These are phyloP conservation scores for Diutina catenulata DNA, from an alignment of 1,139 yeast species.

Conservation along the genomic window DNA sequence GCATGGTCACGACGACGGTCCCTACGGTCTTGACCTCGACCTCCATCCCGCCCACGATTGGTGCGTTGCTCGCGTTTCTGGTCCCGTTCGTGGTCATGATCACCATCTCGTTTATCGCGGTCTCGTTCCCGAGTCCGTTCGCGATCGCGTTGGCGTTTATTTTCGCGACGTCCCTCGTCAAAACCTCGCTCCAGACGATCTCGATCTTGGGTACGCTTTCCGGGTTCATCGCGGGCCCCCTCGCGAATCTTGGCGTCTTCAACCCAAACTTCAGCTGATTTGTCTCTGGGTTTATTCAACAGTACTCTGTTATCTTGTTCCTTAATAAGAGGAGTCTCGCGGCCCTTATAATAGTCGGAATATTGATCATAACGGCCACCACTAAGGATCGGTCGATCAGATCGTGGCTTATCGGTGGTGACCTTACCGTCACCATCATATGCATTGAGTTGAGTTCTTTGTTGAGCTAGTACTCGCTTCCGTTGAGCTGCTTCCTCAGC, in stretches of 20 bases:
- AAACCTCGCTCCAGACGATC: no score
- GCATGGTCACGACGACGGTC: neutral
- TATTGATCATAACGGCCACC: neutral
- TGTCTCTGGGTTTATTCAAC: neutral
- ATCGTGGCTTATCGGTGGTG: no score
- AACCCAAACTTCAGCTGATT: neutral
- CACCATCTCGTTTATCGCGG: neutral
- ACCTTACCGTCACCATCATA: neutral
- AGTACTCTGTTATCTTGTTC: neutral
- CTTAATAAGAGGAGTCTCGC: neutral
- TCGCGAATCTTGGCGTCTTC: neutral
- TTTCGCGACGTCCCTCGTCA: neutral
- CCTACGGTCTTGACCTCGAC: neutral
- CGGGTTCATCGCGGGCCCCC: neutral
- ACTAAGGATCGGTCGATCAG: no score
- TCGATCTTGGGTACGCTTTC: no score
- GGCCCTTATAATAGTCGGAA: neutral
- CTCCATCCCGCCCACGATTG: neutral
- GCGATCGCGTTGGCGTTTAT: neutral
- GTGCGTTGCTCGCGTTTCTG: neutral
- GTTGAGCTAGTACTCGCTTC: neutral
- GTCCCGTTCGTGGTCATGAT: neutral
- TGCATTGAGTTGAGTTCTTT: neutral
- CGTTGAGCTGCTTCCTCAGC: neutral
- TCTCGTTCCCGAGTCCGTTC: neutral